A percentile compares a stretch with the other conserved stretches of the same genome.
Conservation (phyloP, 2,329 filamentous ascomycete genomes). For the Pyrenochaeta sp. region DNA sequence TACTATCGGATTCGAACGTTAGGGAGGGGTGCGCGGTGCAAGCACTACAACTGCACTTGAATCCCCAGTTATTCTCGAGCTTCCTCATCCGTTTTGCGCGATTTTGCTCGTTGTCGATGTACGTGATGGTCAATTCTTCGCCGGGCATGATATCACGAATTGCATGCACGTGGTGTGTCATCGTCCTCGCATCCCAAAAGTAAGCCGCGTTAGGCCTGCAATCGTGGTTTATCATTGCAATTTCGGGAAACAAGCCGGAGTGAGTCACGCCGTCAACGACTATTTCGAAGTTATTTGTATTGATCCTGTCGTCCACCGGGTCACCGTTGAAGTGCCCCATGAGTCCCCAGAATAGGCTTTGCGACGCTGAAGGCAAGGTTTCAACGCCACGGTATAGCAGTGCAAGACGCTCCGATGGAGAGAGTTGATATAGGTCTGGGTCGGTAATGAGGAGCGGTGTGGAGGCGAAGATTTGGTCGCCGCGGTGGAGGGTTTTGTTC, state of each 20-base stretch:
- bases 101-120: constrained; percentile 49
- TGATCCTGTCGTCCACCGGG: constrained; percentile 44
- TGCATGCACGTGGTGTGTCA: constrained; percentile 53
- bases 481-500: constrained; percentile 44
- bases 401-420: constrained; percentile 32
- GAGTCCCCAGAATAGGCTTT: constrained; percentile 39
- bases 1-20: constrained; percentile 41
- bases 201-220: constrained; percentile 52
- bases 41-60: constrained; percentile 50
- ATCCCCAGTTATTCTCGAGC: constrained; percentile 50
- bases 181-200: constrained; percentile 48
- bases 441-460: constrained; percentile 44
- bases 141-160: constrained; percentile 49
- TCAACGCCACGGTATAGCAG: constrained; percentile 39
- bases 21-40: constrained; percentile 45
- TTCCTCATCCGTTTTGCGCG: constrained; percentile 41
- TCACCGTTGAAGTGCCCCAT: constrained; percentile 43
- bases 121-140: constrained; percentile 56
- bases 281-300: constrained; percentile 48
- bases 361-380: constrained; percentile 29
- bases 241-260: constrained; percentile 45
- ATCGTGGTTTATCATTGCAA: constrained; percentile 49
- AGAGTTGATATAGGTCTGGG: constrained; percentile 33
- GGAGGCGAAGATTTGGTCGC: constrained; percentile 45
- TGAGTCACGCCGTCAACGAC: constrained; percentile 30